Conservation (phyloP, 345 rosid genomes). For the Combretum micranthum region DNA sequence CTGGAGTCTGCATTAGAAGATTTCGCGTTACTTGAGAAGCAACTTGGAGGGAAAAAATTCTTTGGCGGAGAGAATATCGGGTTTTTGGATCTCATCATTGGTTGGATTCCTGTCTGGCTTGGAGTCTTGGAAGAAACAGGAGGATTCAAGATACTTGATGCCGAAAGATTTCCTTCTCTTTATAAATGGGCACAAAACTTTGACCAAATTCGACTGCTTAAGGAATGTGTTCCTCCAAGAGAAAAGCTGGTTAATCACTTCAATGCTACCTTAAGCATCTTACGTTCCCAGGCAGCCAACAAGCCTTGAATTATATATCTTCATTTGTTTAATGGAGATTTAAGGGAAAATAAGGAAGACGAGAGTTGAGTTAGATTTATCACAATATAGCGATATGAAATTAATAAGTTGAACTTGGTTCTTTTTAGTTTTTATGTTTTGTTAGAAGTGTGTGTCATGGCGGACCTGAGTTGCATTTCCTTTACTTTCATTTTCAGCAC, state of each 20-base stretch:
- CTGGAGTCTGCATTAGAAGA: constrained; percentile 16
- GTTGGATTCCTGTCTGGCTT: constrained; percentile 26
- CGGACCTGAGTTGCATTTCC: no score
- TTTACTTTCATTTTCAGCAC: no score
- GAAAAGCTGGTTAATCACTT: constrained; percentile 11
- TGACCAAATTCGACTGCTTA: constrained; percentile 13
- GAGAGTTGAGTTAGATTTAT: no score
- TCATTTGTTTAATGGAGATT: no score
- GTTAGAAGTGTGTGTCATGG: no score
- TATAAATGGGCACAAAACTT: constrained; percentile 21
- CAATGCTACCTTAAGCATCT: not conserved
- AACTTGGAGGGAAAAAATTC: constrained; percentile 23
- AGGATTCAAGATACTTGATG: constrained; percentile 25
- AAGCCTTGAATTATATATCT: no score
- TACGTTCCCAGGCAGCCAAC: no score
- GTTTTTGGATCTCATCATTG: constrained; percentile 22
- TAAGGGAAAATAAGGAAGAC: no score
- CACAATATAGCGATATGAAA: no score
- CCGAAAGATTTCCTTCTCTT: constrained; percentile 21
- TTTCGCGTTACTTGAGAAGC: constrained; percentile 21
- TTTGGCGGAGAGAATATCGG: constrained; percentile 29
- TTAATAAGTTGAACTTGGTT: no score
- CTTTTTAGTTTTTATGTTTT: no score
- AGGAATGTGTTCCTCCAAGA: constrained; percentile 23
- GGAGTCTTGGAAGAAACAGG: constrained; percentile 29